Evolutionary conservation across 2,329 filamentous ascomycete species (phyloP).

Genomic region (Fusarium coicis): DNA sequence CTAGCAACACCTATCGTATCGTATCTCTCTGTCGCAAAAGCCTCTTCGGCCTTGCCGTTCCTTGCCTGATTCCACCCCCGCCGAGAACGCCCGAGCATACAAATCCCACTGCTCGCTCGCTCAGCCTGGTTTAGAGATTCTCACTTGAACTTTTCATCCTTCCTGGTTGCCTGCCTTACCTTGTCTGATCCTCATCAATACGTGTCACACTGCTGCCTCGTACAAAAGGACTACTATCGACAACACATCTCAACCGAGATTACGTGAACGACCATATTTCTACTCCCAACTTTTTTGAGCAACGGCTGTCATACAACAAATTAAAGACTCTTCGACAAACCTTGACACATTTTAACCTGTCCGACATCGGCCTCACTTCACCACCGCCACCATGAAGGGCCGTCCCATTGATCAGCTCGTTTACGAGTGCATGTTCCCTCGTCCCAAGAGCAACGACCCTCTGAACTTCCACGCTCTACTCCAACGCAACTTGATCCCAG

Average conservation of each 20-base stretch:
- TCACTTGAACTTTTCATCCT: not conserved
- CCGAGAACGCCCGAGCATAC: constrained; percentile 44
- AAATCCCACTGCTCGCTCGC: constrained; percentile 23
- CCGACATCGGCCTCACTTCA: constrained; percentile 1
- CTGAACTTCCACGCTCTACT: constrained; percentile 77
- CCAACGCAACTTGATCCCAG: constrained; percentile 76
- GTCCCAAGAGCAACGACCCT: constrained; percentile 73
- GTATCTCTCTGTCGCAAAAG: constrained; percentile 22
- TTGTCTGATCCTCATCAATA: not conserved
- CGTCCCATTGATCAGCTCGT: constrained; percentile 77
- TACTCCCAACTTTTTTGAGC: constrained; percentile 18
- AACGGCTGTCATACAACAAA: not conserved
- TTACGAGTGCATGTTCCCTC: constrained; percentile 78
- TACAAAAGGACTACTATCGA: constrained; percentile 10
- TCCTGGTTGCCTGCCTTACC: not conserved
- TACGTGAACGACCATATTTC: constrained; percentile 27
- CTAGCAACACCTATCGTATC: not conserved
- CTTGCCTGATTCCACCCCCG: constrained; percentile 33
- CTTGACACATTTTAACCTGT: not conserved
- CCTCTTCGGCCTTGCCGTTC: constrained; percentile 36
- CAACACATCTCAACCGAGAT: constrained; percentile 26
- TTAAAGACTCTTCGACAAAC: not conserved
- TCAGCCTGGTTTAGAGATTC: constrained; percentile 4
- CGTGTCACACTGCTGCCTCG: not conserved
- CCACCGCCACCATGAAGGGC: constrained; percentile 71